Conservation (phyloP, 352 stramenopile species). For the Stephanocyclus meneghinianus region DNA sequence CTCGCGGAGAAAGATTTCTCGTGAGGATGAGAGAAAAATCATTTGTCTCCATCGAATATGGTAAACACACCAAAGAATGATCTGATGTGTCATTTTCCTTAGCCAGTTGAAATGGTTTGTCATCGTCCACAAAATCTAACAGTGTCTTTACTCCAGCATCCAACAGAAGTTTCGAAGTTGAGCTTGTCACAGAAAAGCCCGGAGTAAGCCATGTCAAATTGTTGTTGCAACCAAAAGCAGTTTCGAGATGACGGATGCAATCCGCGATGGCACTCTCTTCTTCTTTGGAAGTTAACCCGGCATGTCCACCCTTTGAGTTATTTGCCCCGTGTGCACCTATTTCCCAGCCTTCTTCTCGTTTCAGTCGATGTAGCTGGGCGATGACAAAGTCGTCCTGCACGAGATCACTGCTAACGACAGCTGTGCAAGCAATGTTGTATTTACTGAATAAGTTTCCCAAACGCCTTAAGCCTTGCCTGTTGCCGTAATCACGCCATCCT, state of each 20-base stretch:
- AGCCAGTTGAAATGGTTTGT: slow-evolving; percentile 28
- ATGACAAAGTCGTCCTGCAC: slow-evolving; percentile 24
- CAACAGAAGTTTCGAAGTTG: slow-evolving; percentile 21
- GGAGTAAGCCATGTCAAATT: slow-evolving; percentile 39
- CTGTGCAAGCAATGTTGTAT: slow-evolving; percentile 40
- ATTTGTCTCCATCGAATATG: slow-evolving; percentile 51
- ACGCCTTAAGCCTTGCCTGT: slow-evolving; percentile 32
- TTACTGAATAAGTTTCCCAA: slow-evolving; percentile 30
- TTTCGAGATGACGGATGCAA: slow-evolving; percentile 14
- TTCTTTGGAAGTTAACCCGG: slow-evolving; percentile 1
- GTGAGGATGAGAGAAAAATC: slow-evolving; percentile 47
- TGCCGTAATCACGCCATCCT: slow-evolving; percentile 47
- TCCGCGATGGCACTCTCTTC: slow-evolving; percentile 18
- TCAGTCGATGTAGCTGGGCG: slow-evolving; percentile 24
- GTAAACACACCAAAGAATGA: slow-evolving; percentile 30
- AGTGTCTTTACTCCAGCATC: slow-evolving; percentile 32
- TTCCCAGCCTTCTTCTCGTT: slow-evolving; percentile 24
- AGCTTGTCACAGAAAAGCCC: slow-evolving; percentile 36
- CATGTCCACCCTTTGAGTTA: slow-evolving; percentile 31
- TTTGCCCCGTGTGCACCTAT: slow-evolving; percentile 42
- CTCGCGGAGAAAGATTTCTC: slow-evolving; percentile 21
- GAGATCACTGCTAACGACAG: slow-evolving; percentile 46
- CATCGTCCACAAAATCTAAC: slow-evolving; percentile 43
- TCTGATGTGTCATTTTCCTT: neutral
- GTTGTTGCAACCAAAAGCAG: slow-evolving; percentile 20